Percentiles rank a stretch among this genome's conserved stretches.
These are phyloP conservation scores for Thelonectria rubi DNA, from an alignment of 2,329 filamentous ascomycete genomes.

Conservation along the genomic window DNA sequence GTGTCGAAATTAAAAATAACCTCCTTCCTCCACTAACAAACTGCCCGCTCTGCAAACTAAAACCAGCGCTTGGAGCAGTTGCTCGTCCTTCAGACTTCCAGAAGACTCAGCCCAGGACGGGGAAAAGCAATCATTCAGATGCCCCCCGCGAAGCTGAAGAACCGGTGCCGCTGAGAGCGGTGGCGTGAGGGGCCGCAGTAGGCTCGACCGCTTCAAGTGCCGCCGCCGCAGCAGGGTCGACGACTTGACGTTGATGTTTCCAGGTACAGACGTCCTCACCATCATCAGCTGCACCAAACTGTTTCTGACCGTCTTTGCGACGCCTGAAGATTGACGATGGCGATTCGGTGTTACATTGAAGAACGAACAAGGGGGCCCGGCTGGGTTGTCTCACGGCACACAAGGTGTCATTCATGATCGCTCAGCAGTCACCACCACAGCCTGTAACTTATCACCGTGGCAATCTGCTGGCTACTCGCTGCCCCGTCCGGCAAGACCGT, in stretches of 20 bases:
- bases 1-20: conserved; percentile 24
- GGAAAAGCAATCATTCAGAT: conserved; percentile 9
- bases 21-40: not conserved
- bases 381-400: conserved; percentile 2
- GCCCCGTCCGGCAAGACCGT: conserved; percentile 9
- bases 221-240: not conserved
- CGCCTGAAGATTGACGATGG: conserved; percentile 37
- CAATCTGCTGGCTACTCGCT: conserved; percentile 3
- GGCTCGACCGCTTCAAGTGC: not conserved
- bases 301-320: conserved; percentile 25
- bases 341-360: conserved; percentile 38
- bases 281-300: conserved; percentile 11
- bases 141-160: not conserved
- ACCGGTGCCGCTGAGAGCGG: not conserved
- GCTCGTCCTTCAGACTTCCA: conserved; percentile 17
- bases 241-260: not conserved
- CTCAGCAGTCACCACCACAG: not conserved
- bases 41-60: not conserved
- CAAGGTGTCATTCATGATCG: not conserved
- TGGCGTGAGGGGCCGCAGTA: conserved; percentile 11
- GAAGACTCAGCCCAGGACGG: conserved; percentile 16
- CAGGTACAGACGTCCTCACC: not conserved
- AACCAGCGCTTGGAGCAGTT: conserved; percentile 13
- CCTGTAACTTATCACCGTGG: conserved; percentile 2
- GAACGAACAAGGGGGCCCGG: conserved; percentile 20